Evolutionary conservation across 805 yeast genomes (phyloP).

Genomic region (Blastobotrys muscicola): DNA sequence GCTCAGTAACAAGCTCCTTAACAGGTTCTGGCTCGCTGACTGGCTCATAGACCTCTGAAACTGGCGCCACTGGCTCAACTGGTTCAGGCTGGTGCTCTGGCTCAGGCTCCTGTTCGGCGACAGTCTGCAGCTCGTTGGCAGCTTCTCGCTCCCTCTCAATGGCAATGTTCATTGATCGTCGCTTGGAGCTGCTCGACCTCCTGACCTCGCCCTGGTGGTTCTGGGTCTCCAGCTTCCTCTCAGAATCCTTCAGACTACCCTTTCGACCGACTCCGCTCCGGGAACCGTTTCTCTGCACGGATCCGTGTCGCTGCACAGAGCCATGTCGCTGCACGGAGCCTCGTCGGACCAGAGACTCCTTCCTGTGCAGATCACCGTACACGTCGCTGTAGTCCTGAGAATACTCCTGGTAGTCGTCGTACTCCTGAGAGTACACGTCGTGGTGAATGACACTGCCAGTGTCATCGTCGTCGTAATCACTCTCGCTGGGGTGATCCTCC

Average conservation of each 20-base stretch:
- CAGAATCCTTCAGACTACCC: slow-evolving; percentile 26
- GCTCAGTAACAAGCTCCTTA: neutral
- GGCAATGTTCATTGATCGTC: too few relatives aligned
- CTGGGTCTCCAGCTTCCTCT: slow-evolving; percentile 21
- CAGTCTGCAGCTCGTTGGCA: neutral
- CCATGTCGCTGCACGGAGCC: neutral
- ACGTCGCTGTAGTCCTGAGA: neutral
- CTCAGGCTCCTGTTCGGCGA: neutral
- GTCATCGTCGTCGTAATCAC: neutral
- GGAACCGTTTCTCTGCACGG: too few relatives aligned
- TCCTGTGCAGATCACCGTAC: neutral
- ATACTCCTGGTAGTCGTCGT: too few relatives aligned
- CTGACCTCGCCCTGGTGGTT: slow-evolving; percentile 7
- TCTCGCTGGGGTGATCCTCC: neutral
- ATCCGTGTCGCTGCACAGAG: neutral
- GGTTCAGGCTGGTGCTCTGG: neutral
- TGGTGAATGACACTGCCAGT: neutral
- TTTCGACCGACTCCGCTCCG: slow-evolving; percentile 17
- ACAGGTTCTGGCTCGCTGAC: neutral
- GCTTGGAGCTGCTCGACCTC: neutral
- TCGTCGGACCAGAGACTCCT: neutral
- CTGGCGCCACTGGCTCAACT: neutral
- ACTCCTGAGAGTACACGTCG: neutral
- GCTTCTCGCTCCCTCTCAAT: neutral
- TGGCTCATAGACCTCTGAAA: neutral